Evolutionary conservation across 306 rosid species (phyloP), one percentile per base, ranked within the genome.

Genomic region (Sindora glabra): DNA sequence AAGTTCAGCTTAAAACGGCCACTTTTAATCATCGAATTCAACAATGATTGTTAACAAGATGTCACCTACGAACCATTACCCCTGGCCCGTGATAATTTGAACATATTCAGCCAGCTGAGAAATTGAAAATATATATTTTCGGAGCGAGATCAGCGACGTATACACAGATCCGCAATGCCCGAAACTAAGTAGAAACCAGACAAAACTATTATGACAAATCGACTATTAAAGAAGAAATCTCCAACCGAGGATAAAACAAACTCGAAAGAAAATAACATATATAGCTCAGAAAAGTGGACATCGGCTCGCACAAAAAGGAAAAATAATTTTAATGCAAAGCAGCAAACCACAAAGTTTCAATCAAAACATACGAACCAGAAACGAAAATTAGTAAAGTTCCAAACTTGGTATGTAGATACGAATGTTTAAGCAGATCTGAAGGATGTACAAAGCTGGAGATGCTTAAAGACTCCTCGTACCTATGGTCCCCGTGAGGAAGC

Each of bases 381-480:
- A 27, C 13, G 0, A 36, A 30, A n/a, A n/a, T 42, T 7, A 6
- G 34, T 19, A 16, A 33, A 57, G 13, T 4, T 3, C 24, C 16
- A 30, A 10, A 55, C 2, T 36, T 18, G 1, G 23, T 7, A 24
- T 6, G 30, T 7, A 36, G 2, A 2, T 9, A 33, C 25, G 48
- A 64, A 26, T 7, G 9, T 3, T 36, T 8, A 11, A 40, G 30
- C 17, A 44, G 79, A 73, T 70, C 82, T 74, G n/a, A n/a, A n/a
- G n/a, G n/a, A n/a, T n/a, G n/a, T n/a, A n/a, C n/a, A 18, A 0
- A 39, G 29, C 10, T 14, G 21, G 38, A 13, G 17, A 47, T 8
- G 66, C 46, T n/a, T n/a, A n/a, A n/a, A n/a, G n/a, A n/a, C 9
- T 6, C 2, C 9, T 18, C 30, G 26, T 47, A 85, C 86, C 94